A percentile compares a stretch with the other conserved stretches of the same genome.
Conservation (phyloP, 2,329 filamentous ascomycete species). For the Chaetomium sp. region DNA sequence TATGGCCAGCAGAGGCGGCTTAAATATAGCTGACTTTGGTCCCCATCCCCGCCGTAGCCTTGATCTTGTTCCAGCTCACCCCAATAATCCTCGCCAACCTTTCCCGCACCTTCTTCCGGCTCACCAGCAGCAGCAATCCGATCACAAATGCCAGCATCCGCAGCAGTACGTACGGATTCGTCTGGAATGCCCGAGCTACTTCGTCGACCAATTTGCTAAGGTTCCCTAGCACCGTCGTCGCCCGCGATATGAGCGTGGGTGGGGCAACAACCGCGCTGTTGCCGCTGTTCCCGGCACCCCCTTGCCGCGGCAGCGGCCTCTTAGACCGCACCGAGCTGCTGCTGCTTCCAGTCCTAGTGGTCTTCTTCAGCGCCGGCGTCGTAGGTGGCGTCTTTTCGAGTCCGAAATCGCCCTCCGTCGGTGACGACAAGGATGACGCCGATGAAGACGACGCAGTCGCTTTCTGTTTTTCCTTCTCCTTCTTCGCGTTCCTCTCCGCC, state of each 20-base stretch:
- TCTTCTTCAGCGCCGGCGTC: neutral
- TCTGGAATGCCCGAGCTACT: conserved; percentile 43
- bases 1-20: neutral
- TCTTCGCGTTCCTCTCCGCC: conserved; percentile 42
- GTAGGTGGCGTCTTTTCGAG: conserved; percentile 1
- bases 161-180: conserved; percentile 52
- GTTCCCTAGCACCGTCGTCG: conserved; percentile 47
- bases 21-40: conserved; percentile 96
- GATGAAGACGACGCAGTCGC: conserved; percentile 36
- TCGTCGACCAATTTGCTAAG: conserved; percentile 46
- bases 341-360: neutral
- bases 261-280: conserved; percentile 24
- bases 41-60: conserved; percentile 85
- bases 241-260: conserved; percentile 40
- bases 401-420: conserved; percentile 28
- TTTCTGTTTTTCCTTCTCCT: conserved; percentile 33
- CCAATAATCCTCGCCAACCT: conserved; percentile 63
- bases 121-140: conserved; percentile 69
- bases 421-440: conserved; percentile 32
- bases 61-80: conserved; percentile 72
- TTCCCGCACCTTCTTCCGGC: conserved; percentile 67
- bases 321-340: neutral
- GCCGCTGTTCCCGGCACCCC: neutral
- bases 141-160: conserved; percentile 71
- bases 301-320: conserved; percentile 1